Conservation (phyloP, 202 grass and related monocot species). For the Saccharum hybrid region DNA sequence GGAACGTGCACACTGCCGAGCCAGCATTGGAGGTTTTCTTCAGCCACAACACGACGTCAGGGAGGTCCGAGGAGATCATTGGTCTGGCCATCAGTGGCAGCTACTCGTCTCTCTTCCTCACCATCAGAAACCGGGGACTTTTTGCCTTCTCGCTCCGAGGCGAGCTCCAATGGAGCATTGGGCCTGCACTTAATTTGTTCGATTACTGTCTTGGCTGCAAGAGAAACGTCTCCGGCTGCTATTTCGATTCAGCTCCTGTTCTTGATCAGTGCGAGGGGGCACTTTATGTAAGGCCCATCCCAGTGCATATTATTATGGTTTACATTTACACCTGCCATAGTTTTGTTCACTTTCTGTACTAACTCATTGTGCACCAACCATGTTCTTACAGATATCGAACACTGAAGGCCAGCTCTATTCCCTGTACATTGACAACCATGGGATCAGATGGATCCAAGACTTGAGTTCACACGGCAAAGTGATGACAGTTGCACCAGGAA, state of each 20-base stretch:
- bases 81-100: conserved; percentile 52
- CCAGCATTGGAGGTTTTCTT: conserved; percentile 60
- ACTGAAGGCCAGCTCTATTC: conserved; percentile 86
- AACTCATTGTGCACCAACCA: neutral
- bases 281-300: conserved; percentile 71
- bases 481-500: conserved; percentile 67
- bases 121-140: conserved; percentile 64
- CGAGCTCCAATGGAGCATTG: conserved; percentile 61
- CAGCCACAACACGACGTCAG: conserved; percentile 48
- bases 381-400: conserved; percentile 64
- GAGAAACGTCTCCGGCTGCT: conserved; percentile 60
- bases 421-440: conserved; percentile 58
- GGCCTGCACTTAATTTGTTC: conserved; percentile 52
- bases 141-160: conserved; percentile 60
- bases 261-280: conserved; percentile 66
- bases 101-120: conserved; percentile 63
- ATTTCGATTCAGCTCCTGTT: conserved; percentile 72
- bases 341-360: neutral
- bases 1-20: conserved; percentile 32
- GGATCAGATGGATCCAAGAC: conserved; percentile 77
- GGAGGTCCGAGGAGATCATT: conserved; percentile 64
- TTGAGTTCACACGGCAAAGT: conserved; percentile 61
- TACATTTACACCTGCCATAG: neutral
- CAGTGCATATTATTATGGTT: neutral
- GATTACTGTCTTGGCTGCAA: conserved; percentile 64